Percentiles rank a stretch among this genome's conserved stretches.
These are phyloP conservation scores for Fusarium chlamydosporum DNA, from an alignment of 2,329 filamentous ascomycete species.

Conservation along the genomic window DNA sequence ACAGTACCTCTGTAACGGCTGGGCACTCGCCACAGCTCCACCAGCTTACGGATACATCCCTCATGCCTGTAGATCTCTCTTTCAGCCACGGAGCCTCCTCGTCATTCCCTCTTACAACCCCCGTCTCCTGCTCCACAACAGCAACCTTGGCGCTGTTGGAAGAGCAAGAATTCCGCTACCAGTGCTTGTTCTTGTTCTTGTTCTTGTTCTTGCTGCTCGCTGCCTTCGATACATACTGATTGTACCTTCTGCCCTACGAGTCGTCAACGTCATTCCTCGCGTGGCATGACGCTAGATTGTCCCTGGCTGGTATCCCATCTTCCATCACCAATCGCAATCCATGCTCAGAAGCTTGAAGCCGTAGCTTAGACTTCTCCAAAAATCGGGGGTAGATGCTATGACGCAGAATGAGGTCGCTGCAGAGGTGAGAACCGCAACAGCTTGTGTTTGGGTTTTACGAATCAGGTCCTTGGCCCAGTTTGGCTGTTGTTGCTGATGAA, in stretches of 20 bases:
- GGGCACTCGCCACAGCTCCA: slow-evolving; percentile 42
- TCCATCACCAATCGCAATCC: slow-evolving; percentile 31
- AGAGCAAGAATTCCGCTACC: slow-evolving; percentile 28
- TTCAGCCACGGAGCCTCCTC: slow-evolving; percentile 44
- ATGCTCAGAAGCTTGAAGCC: slow-evolving; percentile 21
- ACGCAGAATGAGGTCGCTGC: slow-evolving; percentile 46
- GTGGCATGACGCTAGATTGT: slow-evolving; percentile 46
- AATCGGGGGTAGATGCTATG: slow-evolving; percentile 43
- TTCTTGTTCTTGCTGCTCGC: too few relatives aligned
- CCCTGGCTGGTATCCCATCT: slow-evolving; percentile 19
- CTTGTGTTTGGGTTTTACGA: slow-evolving; percentile 14
- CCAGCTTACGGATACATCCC: slow-evolving; percentile 25
- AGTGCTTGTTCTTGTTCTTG: slow-evolving; percentile 13
- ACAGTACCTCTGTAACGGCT: too few relatives aligned
- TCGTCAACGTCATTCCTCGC: slow-evolving; percentile 48
- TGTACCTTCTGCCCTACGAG: slow-evolving; percentile 30
- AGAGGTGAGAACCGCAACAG: slow-evolving; percentile 19
- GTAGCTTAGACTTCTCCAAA: slow-evolving; percentile 23
- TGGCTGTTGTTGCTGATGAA: slow-evolving; percentile 25
- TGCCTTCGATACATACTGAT: background rate
- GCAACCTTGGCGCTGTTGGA: slow-evolving; percentile 38
- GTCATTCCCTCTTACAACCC: slow-evolving; percentile 31
- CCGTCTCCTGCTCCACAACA: slow-evolving; percentile 39
- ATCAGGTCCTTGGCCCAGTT: slow-evolving; percentile 27
- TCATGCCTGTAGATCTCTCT: slow-evolving; percentile 20